Base-by-base conservation (phyloP, 2,329 filamentous ascomycete genomes). In the Fusarium sacchari region DNA sequence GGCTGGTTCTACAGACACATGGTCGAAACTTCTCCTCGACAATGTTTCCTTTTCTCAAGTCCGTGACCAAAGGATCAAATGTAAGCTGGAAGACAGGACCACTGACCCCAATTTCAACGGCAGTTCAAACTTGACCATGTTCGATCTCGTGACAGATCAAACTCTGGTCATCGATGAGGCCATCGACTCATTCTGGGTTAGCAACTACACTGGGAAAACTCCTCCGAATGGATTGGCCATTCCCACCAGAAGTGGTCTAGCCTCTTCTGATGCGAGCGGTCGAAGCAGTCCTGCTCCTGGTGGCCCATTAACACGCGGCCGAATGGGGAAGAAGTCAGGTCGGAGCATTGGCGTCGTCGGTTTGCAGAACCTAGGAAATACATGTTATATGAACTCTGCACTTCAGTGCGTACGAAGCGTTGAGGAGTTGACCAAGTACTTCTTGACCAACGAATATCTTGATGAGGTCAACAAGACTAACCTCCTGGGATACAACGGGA, bases 301-400 rank as follows among this genome's bases (percentile, higher is more conserved):
- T 9, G 88, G 87, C 4, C 83, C 87, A 13, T 85, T 93, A 70
- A 95, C 94, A 1, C 88, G 95, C 74, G 94, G 94, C 46, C 89
- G 94, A 64, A 84, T 88, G 13, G 90, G 92, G 68, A 91, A 90
- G 72, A 92, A 91, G 74, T 89, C 91, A 43, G 93, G 93, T 15
- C 90, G 91, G 70, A 89, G 90, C 18, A 83, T 91, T 39, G 96
- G 96, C 37, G 92, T 92, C 44, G 93, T 95, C 46, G 96, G 96
- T 39, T 85, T 99, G 59, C 91, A 90, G 72, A 99, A 99, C 79
- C 85, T 99, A 20, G 96, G 96, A 55, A 99, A 99, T 79, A 98
- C 96, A 0, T 99, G 96, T 83, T 99, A 99, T 84, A 98, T 98
- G 95, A 98, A 98, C 82, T 97, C 96, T 28, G 96, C 96, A 15